Base-by-base conservation (phyloP, 2,329 filamentous ascomycete species). In the Lasiodiplodia sp. region DNA sequence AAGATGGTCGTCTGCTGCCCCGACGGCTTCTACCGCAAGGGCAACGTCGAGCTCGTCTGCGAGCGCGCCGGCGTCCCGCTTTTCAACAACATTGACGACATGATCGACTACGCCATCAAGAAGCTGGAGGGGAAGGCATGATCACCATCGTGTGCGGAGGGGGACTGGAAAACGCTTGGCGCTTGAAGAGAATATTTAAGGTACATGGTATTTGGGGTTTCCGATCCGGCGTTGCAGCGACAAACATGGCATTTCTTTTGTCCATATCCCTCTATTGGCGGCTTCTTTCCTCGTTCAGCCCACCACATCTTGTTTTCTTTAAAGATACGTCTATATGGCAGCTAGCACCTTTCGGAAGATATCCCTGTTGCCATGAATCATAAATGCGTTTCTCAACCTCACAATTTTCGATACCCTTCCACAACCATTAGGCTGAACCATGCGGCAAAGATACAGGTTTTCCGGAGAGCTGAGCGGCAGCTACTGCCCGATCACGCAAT, bases 1-100 rank as follows among this genome's bases (percentile, higher is more conserved):
- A 86, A 84, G 73, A 80, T 82, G 1, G 78, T 90, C 12, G 87
- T 89, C 0, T 84, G 85, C 52, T 88, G 85, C 57, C 80, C 82
- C 1, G 75, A 80, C 28, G 82, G 81, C 0, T 91, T 87, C 72
- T 82, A 77, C 77, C 88, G 88, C 75, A 81, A 81, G n/a, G 88
- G 87, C 0, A 89, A 91, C 71, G 86, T 91, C 38, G 80, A 87
- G 72, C 78, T 88, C 16, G 82, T 89, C 11, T 90, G 88, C 70
- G 74, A 79, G 69, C 80, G 80, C 66, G 85, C 84, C 69, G 80
- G 76, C 0, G 75, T 88, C 6, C 77, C 81, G 47, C 74, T 86
- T 67, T 76, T 86, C 37, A 78, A 82, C 18, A 81, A 73, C 2
- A 78, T 84, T 28, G 78, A 78, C 4, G 80, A 81, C 7, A 72